Evolutionary conservation across 768 basidiomycete species (phyloP), one percentile per base, ranked within the genome.

Genomic region (Serendipita sp.): DNA sequence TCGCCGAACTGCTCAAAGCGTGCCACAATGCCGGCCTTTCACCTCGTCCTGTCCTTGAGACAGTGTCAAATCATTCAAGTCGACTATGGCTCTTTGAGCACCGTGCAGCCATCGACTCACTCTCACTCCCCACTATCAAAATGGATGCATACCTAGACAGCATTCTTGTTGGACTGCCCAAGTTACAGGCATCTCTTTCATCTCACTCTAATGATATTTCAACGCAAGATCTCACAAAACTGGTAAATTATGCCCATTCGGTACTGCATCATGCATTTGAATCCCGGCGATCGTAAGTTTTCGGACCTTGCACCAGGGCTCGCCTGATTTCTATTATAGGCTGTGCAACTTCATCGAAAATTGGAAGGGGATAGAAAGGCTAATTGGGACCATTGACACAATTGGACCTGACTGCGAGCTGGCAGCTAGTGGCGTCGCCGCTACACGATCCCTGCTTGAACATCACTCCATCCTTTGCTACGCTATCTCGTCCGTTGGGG

Each of bases 1-100:
- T 86, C 82, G 85, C 87, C 32, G 93, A 98, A 71, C 77, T 96
- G 18, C 76, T 96, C 67, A 95, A 92, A 73, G 92, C 93, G 70
- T 76, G 96, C 63, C 89, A 89, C 72, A 80, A 81, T 1, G 77
- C 82, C 18, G 96, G 96, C 18, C 78, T 97, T 63, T 77, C 90
- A 0, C 74, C 78, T 45, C 87, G 82, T 63, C 75, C 90, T 62
- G 88, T 86, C 70, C 81, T 89, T 1, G 86, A 88, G 28, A 71
- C 86, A 30, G 78, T 91, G 2, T 76, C 74, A 24, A 80, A 76
- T 45, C 81, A 86, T 66, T 70, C 72, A 28, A 81, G 83, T 66
- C 74, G 76, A 35, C 76, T 76, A 16, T 88, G 86, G 85, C 75
- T 92, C 37, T 76, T 84, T 66, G 83, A 85, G 66, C 89, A 88